These are phyloP conservation scores for Coccomyxa subellipsoidea DNA, from an alignment of 163 green algal genomes.

Conservation along the genomic window DNA sequence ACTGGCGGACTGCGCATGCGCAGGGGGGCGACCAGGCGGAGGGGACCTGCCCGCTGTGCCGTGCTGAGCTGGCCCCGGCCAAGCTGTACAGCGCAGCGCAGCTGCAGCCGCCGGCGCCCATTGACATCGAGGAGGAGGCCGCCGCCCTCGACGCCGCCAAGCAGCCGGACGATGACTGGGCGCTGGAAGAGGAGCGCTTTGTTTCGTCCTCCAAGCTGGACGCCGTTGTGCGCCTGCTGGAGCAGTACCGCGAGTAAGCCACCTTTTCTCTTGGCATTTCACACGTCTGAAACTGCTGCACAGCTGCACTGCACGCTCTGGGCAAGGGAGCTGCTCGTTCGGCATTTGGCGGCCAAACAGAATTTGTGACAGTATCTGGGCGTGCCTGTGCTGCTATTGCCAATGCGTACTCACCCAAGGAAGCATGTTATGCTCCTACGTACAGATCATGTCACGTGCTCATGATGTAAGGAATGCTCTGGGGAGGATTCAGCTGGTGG, in stretches of 20 bases:
- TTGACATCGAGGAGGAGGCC: slow-evolving; percentile 1
- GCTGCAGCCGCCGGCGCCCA: not conserved
- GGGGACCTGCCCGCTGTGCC: slow-evolving; percentile 6
- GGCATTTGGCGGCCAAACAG: too few species aligned
- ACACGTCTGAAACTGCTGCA: too few species aligned
- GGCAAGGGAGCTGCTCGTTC: too few species aligned
- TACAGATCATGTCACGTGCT: too few species aligned
- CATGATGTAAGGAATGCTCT: too few species aligned
- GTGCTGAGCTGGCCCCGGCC: not conserved
- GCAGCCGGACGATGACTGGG: not conserved
- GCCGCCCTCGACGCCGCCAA: not conserved
- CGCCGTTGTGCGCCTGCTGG: not conserved
- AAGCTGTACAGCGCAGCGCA: not conserved
- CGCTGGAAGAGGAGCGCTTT: not conserved
- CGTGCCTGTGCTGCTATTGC: too few species aligned
- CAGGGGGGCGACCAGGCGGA: not conserved
- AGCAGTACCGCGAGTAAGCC: not conserved
- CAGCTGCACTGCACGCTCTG: too few species aligned
- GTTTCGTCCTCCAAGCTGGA: slow-evolving; percentile 1
- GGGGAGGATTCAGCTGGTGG: too few species aligned
- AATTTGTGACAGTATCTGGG: too few species aligned
- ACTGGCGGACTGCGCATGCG: not conserved
- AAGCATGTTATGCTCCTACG: too few species aligned
- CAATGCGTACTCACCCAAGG: too few species aligned
- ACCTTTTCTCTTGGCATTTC: not conserved